phyloP scores from a whole-genome alignment of 108 stramenopile genomes.

The Nitzschia putrida region DNA sequence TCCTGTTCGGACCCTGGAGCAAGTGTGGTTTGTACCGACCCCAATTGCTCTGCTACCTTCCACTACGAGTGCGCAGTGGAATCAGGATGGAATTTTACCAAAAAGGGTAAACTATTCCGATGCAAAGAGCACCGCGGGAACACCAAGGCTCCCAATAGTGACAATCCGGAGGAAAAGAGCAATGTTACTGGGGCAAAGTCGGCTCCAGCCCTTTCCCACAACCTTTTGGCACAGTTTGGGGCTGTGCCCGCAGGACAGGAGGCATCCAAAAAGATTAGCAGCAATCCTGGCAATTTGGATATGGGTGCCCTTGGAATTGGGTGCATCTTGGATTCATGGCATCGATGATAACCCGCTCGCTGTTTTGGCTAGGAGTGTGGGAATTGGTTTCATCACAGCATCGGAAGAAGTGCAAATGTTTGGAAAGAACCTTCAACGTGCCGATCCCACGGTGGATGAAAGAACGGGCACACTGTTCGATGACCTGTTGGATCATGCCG shows the following conservation, averaged over 20 bases:
- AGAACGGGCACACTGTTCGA: conserved; percentile 54
- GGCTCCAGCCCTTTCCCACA: conserved; percentile 15
- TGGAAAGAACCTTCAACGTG: conserved; percentile 4
- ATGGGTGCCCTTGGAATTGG: conserved; percentile 45
- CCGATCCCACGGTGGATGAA: conserved; percentile 46
- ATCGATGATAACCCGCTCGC: conserved; percentile 70
- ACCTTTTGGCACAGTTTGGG: conserved; percentile 34
- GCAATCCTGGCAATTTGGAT: conserved; percentile 30
- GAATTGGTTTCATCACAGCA: conserved; percentile 47
- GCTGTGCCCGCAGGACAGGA: neutral
- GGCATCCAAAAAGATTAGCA: neutral
- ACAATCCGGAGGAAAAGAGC: neutral
- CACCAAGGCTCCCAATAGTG: no score
- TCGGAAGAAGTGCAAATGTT: conserved; percentile 63
- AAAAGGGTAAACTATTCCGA: conserved; percentile 33
- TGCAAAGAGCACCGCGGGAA: conserved; percentile 38
- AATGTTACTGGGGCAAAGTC: neutral
- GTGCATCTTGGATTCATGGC: conserved; percentile 79
- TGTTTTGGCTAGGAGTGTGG: conserved; percentile 34
- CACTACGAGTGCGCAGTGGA: conserved; percentile 40
- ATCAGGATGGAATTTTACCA: conserved; percentile 40
- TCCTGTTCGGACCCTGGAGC: conserved; percentile 35
- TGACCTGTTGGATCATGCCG: conserved; percentile 52
- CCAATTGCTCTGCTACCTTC: conserved; percentile 24
- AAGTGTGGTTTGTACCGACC: conserved; percentile 33